Conservation (phyloP, 2,329 filamentous ascomycete genomes). For the Cladosporium oxysporum region DNA sequence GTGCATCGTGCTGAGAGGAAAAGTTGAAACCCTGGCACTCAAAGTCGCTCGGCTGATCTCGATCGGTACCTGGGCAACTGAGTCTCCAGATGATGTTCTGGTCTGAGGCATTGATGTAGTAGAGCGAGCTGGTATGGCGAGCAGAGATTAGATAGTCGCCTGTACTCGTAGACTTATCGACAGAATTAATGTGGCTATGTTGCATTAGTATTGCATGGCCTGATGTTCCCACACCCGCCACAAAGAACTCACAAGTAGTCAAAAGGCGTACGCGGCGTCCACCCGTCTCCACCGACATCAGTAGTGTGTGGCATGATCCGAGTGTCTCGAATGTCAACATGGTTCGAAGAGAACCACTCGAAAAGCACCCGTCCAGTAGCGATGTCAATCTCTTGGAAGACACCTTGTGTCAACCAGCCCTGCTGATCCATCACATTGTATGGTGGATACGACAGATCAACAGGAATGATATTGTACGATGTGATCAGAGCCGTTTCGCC, state of each 20-base stretch:
- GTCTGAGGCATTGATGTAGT: constrained; percentile 48
- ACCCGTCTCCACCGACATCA: constrained; percentile 43
- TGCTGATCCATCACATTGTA: constrained; percentile 29
- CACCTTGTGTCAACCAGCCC: constrained; percentile 26
- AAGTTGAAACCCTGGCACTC: constrained; percentile 36
- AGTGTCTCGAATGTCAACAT: constrained; percentile 50
- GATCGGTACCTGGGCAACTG: constrained; percentile 22
- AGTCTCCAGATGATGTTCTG: constrained; percentile 55
- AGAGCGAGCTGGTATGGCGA: constrained; percentile 50
- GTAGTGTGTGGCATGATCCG: constrained; percentile 40
- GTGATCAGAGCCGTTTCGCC: constrained; percentile 37
- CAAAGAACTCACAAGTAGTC: constrained; percentile 45
- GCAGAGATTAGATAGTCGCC: constrained; percentile 57
- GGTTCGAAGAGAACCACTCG: constrained; percentile 57
- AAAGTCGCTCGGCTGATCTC: constrained; percentile 21
- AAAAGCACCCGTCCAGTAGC: constrained; percentile 55
- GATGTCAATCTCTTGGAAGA: constrained; percentile 45
- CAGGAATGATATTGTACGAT: constrained; percentile 30
- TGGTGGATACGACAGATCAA: constrained; percentile 42
- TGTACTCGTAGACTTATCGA: constrained; percentile 49
- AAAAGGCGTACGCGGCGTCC: constrained; percentile 46
- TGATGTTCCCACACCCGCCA: not conserved
- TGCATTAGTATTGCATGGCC: not conserved
- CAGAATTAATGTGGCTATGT: constrained; percentile 52
- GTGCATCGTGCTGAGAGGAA: constrained; percentile 54